Evolutionary conservation across 768 basidiomycete species (phyloP).

Genomic region (Phlebiopsis flavidoalba): DNA sequence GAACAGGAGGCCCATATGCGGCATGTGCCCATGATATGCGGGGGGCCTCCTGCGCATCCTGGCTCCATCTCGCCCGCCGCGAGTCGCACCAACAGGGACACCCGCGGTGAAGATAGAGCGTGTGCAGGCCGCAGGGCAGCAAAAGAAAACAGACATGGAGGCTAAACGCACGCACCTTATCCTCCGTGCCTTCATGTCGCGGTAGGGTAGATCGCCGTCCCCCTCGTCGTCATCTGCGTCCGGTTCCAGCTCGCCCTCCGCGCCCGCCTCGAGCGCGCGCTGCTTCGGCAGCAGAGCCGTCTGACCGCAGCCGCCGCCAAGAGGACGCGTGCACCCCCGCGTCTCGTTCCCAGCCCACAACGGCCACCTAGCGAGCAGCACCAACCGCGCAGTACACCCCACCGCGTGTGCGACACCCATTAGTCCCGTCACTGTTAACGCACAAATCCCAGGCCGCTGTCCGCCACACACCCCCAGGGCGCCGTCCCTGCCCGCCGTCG

Average conservation of each 20-base stretch:
- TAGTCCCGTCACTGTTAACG: slow-evolving; percentile 23
- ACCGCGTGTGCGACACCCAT: slow-evolving; percentile 16
- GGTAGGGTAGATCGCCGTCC: not conserved
- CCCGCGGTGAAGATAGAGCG: not conserved
- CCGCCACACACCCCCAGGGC: not conserved
- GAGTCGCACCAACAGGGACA: not conserved
- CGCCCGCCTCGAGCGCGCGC: not conserved
- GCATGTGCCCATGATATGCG: not conserved
- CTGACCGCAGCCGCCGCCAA: not conserved
- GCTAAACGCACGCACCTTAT: slow-evolving; percentile 4
- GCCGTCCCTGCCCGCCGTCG: not conserved
- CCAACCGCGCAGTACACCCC: slow-evolving; percentile 18
- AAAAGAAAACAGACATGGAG: not conserved
- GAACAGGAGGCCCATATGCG: not conserved
- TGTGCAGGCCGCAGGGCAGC: not conserved
- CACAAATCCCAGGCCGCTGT: not conserved
- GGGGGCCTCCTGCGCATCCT: not conserved
- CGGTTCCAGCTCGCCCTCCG: not conserved
- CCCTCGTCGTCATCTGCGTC: slow-evolving; percentile 11
- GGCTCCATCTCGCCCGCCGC: not conserved
- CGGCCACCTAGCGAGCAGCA: not conserved
- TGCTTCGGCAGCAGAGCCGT: slow-evolving; percentile 10
- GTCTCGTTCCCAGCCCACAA: not conserved
- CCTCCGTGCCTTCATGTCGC: not conserved
- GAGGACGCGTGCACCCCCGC: not conserved